phyloP scores from a whole-genome alignment of 75 land plant genomes.

The Pseudotsuga menziesii region DNA sequence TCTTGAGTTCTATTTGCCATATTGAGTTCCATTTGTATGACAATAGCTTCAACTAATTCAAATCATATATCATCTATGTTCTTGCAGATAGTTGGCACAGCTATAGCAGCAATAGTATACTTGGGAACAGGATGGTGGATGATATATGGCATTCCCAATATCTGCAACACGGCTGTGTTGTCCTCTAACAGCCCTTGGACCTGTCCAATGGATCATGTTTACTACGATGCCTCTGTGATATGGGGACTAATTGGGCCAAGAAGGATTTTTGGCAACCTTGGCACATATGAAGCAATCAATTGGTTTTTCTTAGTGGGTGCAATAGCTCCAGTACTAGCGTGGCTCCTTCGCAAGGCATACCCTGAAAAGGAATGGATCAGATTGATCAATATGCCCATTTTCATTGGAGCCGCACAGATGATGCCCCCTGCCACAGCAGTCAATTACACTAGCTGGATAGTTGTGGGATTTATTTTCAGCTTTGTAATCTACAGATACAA shows the following conservation, averaged over 20 bases:
- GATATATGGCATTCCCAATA: conserved; percentile 51
- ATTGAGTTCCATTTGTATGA: too few species aligned
- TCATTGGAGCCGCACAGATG: conserved; percentile 57
- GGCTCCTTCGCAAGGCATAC: conserved; percentile 47
- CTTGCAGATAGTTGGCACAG: too few species aligned
- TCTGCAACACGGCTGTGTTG: conserved; percentile 48
- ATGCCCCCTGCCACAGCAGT: conserved; percentile 90
- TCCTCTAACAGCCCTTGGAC: conserved; percentile 76
- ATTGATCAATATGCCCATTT: conserved; percentile 68
- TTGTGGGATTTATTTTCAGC: conserved; percentile 65
- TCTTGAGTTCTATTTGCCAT: too few species aligned
- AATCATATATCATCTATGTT: too few species aligned
- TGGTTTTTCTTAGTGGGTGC: conserved; percentile 83
- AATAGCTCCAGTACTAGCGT: conserved; percentile 69
- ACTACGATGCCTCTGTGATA: conserved; percentile 87
- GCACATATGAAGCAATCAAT: conserved; percentile 51
- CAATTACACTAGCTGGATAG: conserved; percentile 78
- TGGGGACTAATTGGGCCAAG: conserved; percentile 86
- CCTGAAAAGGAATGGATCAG: conserved; percentile 65
- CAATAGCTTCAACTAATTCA: too few species aligned
- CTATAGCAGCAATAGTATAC: conserved; percentile 62
- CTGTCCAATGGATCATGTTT: conserved; percentile 72
- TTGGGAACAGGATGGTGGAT: conserved; percentile 78
- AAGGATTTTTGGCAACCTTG: conserved; percentile 71
- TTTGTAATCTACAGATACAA: conserved; percentile 49